Evolutionary conservation across 2,329 filamentous ascomycete species (phyloP).

Genomic region (Fonsecaea pugnacius): DNA sequence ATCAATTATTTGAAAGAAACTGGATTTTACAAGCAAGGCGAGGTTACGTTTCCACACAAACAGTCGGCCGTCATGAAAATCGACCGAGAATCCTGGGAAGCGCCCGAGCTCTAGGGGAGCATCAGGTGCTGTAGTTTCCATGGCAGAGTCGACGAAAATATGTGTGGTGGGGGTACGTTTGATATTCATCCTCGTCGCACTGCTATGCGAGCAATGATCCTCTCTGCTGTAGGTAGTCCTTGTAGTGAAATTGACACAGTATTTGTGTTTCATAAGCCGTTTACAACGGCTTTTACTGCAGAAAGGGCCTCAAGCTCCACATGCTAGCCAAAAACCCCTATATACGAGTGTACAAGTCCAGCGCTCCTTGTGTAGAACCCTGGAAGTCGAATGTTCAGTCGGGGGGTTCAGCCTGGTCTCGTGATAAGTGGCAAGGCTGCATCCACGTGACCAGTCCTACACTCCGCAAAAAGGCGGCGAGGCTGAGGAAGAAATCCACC

Average conservation of each 20-base stretch:
- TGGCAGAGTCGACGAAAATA: neutral
- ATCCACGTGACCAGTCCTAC: neutral
- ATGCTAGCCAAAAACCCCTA: neutral
- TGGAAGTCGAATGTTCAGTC: neutral
- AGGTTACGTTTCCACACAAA: constrained; percentile 88
- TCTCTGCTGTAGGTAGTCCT: neutral
- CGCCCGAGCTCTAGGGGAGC: constrained; percentile 53
- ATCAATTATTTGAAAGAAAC: constrained; percentile 70
- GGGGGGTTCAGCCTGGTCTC: neutral
- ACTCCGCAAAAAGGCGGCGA: constrained; percentile 7
- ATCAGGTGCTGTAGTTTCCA: neutral
- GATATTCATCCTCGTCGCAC: neutral
- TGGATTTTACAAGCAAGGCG: constrained; percentile 85
- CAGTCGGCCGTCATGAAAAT: constrained; percentile 85
- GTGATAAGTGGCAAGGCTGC: neutral
- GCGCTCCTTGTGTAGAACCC: no score
- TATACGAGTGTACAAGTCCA: neutral
- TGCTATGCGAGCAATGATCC: neutral
- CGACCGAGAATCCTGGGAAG: constrained; percentile 77
- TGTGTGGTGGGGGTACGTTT: neutral
- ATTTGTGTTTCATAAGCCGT: neutral
- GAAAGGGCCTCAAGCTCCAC: neutral
- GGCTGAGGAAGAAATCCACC: constrained; percentile 12
- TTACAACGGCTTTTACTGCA: neutral
- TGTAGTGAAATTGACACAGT: neutral